phyloP scores from a whole-genome alignment of 2,329 filamentous ascomycete species.

The Trichoderma harzianum region DNA sequence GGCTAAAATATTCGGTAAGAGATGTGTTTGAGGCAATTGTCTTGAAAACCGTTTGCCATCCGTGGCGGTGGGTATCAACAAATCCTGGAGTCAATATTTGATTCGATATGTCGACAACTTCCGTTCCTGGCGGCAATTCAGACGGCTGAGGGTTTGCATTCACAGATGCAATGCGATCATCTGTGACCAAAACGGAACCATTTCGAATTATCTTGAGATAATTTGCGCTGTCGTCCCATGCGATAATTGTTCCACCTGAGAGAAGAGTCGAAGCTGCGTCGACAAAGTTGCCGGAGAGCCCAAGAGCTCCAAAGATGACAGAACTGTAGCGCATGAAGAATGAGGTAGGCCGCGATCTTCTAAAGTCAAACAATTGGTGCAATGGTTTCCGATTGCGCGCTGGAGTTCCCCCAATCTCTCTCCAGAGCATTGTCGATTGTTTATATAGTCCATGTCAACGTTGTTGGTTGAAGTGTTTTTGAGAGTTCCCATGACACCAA shows the following conservation, averaged over 20 bases:
- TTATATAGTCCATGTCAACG: neutral
- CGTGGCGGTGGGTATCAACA: constrained; percentile 54
- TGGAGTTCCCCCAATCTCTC: neutral
- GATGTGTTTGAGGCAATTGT: constrained; percentile 51
- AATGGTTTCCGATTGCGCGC: neutral
- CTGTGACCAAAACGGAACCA: constrained; percentile 39
- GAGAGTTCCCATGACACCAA: neutral
- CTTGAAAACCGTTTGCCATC: constrained; percentile 55
- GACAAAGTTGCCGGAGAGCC: neutral
- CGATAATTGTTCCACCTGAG: constrained; percentile 39
- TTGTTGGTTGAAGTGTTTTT: neutral
- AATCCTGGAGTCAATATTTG: constrained; percentile 56
- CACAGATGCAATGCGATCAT: constrained; percentile 37
- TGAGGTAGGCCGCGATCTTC: neutral
- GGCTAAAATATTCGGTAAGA: constrained; percentile 45
- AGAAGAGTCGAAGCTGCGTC: constrained; percentile 24
- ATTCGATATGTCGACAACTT: constrained; percentile 46
- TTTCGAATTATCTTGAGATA: constrained; percentile 37
- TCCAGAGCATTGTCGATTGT: neutral
- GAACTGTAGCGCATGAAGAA: neutral
- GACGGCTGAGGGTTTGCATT: constrained; percentile 24
- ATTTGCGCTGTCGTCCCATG: constrained; percentile 35
- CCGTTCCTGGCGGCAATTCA: constrained; percentile 22
- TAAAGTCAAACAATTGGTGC: too few relatives aligned
- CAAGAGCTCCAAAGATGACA: neutral